Evolutionary conservation across 106 monocot species (phyloP).

Genomic region (Xerophyta viscosa): DNA sequence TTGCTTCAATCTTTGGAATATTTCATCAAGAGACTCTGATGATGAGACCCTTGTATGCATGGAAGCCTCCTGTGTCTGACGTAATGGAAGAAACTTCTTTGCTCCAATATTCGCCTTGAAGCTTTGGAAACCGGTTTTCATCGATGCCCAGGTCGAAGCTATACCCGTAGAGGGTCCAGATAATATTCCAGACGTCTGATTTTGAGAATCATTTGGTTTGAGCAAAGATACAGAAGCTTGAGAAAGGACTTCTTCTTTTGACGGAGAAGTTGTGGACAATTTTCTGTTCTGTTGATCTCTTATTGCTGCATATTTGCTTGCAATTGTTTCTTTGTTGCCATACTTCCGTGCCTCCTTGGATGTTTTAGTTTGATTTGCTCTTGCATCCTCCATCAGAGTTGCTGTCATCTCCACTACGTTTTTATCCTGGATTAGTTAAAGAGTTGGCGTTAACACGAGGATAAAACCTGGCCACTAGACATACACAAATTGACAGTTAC

Average conservation of each 20-base stretch:
- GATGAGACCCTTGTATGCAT: slow-evolving; percentile 32
- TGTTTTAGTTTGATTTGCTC: slow-evolving; percentile 17
- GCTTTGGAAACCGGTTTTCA: slow-evolving; percentile 74
- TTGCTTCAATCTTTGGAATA: slow-evolving; percentile 73
- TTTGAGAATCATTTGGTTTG: slow-evolving; percentile 20
- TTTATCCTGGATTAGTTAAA: slow-evolving; percentile 38
- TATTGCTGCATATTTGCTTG: slow-evolving; percentile 53
- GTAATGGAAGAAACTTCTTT: slow-evolving; percentile 65
- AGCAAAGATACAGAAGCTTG: slow-evolving; percentile 66
- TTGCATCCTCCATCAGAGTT: slow-evolving; percentile 24
- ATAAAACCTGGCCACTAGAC: too few relatives aligned
- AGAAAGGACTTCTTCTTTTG: slow-evolving; percentile 33
- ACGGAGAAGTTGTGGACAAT: slow-evolving; percentile 2
- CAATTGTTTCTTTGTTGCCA: slow-evolving; percentile 41
- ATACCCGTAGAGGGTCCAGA: slow-evolving; percentile 27
- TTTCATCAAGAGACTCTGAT: slow-evolving; percentile 81
- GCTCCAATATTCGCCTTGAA: slow-evolving; percentile 64
- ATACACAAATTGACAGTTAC: too few relatives aligned
- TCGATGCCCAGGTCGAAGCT: slow-evolving; percentile 67
- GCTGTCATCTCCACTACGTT: slow-evolving; percentile 31
- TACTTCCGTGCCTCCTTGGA: slow-evolving; percentile 33
- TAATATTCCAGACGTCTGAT: slow-evolving; percentile 10
- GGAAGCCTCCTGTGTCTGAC: slow-evolving; percentile 28
- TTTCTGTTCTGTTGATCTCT: slow-evolving; percentile 41
- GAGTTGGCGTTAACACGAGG: too few relatives aligned